These are phyloP conservation scores for Neckera pumila DNA, from an alignment of 225 moss, liverwort and hornwort species.

Conservation along the genomic window DNA sequence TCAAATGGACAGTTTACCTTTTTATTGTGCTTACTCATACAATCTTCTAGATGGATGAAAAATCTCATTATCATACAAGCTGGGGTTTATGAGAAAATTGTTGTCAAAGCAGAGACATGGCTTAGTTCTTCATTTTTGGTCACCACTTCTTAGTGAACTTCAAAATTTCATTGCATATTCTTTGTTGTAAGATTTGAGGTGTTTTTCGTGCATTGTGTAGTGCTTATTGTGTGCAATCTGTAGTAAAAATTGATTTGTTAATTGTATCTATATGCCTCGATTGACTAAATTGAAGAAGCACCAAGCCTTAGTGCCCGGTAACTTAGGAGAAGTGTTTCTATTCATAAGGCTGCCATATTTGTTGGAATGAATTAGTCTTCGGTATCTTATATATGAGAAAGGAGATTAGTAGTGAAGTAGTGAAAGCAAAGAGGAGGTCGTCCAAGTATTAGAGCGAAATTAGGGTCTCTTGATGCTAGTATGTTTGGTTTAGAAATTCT, in stretches of 20 bases:
- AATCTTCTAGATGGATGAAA: background rate
- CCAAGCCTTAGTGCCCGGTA: no score
- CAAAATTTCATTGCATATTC: background rate
- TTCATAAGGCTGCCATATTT: rapidly evolving
- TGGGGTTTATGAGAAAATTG: background rate
- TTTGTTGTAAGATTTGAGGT: background rate
- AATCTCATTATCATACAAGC: background rate
- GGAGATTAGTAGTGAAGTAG: no score
- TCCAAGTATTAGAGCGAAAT: background rate
- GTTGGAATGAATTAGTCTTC: background rate
- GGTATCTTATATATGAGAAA: no score
- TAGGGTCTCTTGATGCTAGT: background rate
- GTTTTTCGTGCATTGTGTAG: no score
- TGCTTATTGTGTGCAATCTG: background rate
- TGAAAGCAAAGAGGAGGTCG: no score
- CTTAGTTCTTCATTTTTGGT: no score
- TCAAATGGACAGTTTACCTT: no score
- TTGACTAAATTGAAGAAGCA: background rate
- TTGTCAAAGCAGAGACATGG: no score
- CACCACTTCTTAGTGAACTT: background rate
- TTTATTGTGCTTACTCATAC: rapidly evolving
- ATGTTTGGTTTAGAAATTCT: background rate
- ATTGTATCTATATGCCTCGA: background rate
- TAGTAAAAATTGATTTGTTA: background rate
- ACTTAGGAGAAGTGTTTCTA: background rate